A percentile compares a stretch with the other conserved stretches of the same genome.
Conservation (phyloP, 179 eudicot genomes). For the Heliamphora ciliata region DNA sequence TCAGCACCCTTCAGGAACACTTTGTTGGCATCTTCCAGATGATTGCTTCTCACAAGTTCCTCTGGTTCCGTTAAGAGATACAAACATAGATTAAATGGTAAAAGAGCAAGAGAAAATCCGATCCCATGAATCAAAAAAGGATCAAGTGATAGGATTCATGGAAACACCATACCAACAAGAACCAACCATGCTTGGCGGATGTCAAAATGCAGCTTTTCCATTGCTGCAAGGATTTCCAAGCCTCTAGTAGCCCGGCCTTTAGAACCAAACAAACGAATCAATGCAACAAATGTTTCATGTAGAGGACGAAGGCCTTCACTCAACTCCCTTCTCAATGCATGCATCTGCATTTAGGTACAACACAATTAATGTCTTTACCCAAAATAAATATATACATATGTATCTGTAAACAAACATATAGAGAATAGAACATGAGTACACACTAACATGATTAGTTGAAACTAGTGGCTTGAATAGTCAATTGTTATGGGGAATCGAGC, state of each 20-base stretch:
- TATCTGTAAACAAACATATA: neutral
- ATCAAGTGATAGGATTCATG: neutral
- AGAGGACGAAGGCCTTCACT: slow-evolving; percentile 92
- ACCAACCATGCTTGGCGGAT: slow-evolving; percentile 94
- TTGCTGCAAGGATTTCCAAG: slow-evolving; percentile 86
- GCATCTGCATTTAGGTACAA: slow-evolving; percentile 57
- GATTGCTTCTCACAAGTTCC: slow-evolving; percentile 66
- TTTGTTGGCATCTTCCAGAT: slow-evolving; percentile 82
- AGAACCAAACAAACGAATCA: slow-evolving; percentile 79
- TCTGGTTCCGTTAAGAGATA: slow-evolving; percentile 35
- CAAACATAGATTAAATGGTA: slow-evolving; percentile 1
- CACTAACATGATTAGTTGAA: neutral
- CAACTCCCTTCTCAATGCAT: slow-evolving; percentile 76
- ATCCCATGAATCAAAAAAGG: neutral
- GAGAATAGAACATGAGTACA: too few species aligned
- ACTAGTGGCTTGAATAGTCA: neutral
- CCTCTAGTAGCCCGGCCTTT: slow-evolving; percentile 80
- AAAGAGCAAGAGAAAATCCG: slow-evolving; percentile 8
- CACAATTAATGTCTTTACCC: neutral
- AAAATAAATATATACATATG: neutral
- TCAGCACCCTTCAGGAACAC: slow-evolving; percentile 89
- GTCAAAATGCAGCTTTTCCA: slow-evolving; percentile 89
- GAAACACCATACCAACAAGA: slow-evolving; percentile 67
- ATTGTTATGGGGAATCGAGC: too few species aligned
- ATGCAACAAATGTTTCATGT: slow-evolving; percentile 80